Conservation (phyloP, 1,139 yeast genomes). For the Saccharomyces hybrid region DNA sequence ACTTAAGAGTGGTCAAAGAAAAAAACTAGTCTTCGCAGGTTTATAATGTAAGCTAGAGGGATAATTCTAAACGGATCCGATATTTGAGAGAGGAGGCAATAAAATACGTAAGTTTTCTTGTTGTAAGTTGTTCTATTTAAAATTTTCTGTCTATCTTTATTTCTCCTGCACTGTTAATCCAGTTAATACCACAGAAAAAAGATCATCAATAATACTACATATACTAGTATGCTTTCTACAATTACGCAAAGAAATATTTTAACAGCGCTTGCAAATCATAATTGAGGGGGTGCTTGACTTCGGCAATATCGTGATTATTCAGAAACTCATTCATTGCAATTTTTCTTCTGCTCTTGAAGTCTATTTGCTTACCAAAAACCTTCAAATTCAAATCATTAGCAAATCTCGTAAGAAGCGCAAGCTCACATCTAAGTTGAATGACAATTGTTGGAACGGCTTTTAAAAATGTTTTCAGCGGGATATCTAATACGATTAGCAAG, state of each 20-base stretch:
- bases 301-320: constrained; percentile 12
- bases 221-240: neutral
- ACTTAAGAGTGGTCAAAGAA: too few species aligned
- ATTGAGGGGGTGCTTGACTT: constrained; percentile 19
- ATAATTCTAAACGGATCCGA: too few species aligned
- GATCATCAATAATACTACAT: neutral
- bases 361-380: constrained; percentile 18
- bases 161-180: too few species aligned
- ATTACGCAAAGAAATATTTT: neutral
- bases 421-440: constrained; percentile 25
- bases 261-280: constrained; percentile 1
- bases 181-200: neutral
- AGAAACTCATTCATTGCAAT: constrained; percentile 16
- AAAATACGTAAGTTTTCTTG: too few species aligned
- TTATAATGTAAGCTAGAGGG: too few species aligned
- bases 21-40: too few species aligned
- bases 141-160: too few species aligned
- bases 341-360: constrained; percentile 14
- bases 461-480: constrained; percentile 29
- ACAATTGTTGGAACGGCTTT: constrained; percentile 23
- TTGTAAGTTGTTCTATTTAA: too few species aligned
- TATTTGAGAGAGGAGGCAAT: too few species aligned
- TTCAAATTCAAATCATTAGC: constrained; percentile 26
- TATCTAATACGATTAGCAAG: constrained; percentile 26
- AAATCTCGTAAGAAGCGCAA: constrained; percentile 26